Conservation (phyloP, 306 rosid species). For the Rosa lucieae region DNA sequence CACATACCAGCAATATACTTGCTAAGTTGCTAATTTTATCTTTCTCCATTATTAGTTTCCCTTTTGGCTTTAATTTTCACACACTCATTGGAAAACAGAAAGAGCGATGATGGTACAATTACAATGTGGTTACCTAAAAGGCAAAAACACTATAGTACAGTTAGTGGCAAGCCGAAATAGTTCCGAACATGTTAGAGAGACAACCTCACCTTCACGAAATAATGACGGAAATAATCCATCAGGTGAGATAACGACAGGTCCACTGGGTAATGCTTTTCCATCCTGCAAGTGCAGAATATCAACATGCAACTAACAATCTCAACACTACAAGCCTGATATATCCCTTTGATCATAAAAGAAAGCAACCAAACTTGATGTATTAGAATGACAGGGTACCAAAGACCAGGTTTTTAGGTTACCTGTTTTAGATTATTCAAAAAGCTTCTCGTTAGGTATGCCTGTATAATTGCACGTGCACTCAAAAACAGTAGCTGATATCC, state of each 20-base stretch:
- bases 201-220: constrained; percentile 76
- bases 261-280: constrained; percentile 89
- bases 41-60: constrained; percentile 3
- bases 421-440: constrained; percentile 80
- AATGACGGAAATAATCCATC: constrained; percentile 95
- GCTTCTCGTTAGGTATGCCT: constrained; percentile 90
- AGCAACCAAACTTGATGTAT: background rate
- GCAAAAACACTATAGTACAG: background rate
- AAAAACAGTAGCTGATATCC: constrained; percentile 97
- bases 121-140: background rate
- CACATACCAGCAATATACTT: background rate
- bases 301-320: constrained; percentile 11
- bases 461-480: constrained; percentile 98
- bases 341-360: constrained; percentile 1
- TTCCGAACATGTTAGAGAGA: background rate
- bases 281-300: constrained; percentile 50
- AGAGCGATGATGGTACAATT: background rate
- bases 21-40: background rate
- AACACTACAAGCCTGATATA: background rate
- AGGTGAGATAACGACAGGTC: constrained; percentile 96
- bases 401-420: constrained; percentile 39
- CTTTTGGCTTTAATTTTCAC: background rate
- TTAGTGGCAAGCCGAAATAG: background rate
- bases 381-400: background rate
- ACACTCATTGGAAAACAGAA: background rate